A percentile compares a stretch with the other conserved stretches of the same genome.
phyloP scores from a whole-genome alignment of 106 monocot species.

The Dioscorea zingiberensis region DNA sequence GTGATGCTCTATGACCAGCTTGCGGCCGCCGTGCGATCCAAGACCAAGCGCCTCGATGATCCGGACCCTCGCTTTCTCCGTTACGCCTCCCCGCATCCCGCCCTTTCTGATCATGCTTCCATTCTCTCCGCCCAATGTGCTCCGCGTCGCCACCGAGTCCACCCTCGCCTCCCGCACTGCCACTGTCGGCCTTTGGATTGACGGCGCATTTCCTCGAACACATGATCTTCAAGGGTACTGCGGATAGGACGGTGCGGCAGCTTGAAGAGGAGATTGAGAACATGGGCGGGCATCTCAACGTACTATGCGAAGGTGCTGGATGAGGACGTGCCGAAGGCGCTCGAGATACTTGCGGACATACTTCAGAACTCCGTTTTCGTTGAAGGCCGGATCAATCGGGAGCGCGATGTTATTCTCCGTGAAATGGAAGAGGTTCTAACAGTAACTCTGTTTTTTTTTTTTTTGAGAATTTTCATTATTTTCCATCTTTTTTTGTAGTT shows the following conservation, averaged over 20 bases:
- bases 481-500: no score
- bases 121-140: slow-evolving; percentile 77
- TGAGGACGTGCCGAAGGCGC: slow-evolving; percentile 58
- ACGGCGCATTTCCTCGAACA: slow-evolving; percentile 92
- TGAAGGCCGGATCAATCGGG: slow-evolving; percentile 48
- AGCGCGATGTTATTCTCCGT: slow-evolving; percentile 83
- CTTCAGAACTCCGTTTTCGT: slow-evolving; percentile 81
- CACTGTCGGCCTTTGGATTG: slow-evolving; percentile 97
- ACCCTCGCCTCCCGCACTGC: slow-evolving; percentile 64
- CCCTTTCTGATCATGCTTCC: slow-evolving; percentile 49
- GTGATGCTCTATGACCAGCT: no score
- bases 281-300: slow-evolving; percentile 93
- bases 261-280: slow-evolving; percentile 98
- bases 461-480: no score
- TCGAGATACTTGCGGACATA: slow-evolving; percentile 82
- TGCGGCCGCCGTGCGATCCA: slow-evolving; percentile 39
- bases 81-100: slow-evolving; percentile 72
- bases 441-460: no score
- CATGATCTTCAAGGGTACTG: no score
- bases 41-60: slow-evolving; percentile 68
- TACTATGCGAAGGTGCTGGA: slow-evolving; percentile 81
- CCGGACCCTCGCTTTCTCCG: slow-evolving; percentile 84
- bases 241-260: slow-evolving; percentile 56
- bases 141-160: slow-evolving; percentile 79
- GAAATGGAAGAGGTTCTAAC: slow-evolving; percentile 90